Percentiles rank a stretch among this genome's conserved stretches.
Conservation (phyloP, 495 filamentous ascomycete genomes). For the Aspergillus ostianus region DNA sequence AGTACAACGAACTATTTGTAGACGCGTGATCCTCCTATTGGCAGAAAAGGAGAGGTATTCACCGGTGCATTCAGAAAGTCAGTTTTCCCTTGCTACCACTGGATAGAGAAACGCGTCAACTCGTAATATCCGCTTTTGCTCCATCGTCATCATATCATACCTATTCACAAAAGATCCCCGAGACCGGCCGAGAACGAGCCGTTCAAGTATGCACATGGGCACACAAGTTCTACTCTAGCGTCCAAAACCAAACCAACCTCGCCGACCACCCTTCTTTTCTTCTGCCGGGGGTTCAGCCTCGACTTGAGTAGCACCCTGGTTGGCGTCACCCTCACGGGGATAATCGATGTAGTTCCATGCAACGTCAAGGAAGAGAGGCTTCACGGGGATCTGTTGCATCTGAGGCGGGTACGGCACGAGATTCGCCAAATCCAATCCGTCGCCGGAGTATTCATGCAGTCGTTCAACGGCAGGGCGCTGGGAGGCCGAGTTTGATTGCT, state of each 20-base stretch:
- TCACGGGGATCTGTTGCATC: constrained; percentile 81
- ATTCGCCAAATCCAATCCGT: constrained; percentile 67
- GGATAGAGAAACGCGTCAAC: background rate
- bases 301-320: constrained; percentile 18
- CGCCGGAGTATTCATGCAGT: constrained; percentile 68
- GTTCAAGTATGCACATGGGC: background rate
- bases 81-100: background rate
- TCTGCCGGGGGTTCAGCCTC: constrained; percentile 36
- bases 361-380: constrained; percentile 93
- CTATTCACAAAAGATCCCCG: background rate
- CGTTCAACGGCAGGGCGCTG: constrained; percentile 63
- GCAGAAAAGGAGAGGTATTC: too few relatives aligned
- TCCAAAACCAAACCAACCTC: constrained; percentile 90
- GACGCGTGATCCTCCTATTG: background rate
- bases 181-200: background rate
- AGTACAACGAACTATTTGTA: too few relatives aligned
- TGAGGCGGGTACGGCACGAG: constrained; percentile 85
- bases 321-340: constrained; percentile 51
- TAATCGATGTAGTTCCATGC: constrained; percentile 99
- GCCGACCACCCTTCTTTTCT: constrained; percentile 62
- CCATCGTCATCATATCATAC: background rate
- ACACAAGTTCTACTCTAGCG: constrained; percentile 42
- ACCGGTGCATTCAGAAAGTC: background rate
- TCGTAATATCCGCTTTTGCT: background rate
- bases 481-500: constrained; percentile 25